These are phyloP conservation scores for Forsythia suspensa DNA, from an alignment of 257 asterid species.

Conservation along the genomic window DNA sequence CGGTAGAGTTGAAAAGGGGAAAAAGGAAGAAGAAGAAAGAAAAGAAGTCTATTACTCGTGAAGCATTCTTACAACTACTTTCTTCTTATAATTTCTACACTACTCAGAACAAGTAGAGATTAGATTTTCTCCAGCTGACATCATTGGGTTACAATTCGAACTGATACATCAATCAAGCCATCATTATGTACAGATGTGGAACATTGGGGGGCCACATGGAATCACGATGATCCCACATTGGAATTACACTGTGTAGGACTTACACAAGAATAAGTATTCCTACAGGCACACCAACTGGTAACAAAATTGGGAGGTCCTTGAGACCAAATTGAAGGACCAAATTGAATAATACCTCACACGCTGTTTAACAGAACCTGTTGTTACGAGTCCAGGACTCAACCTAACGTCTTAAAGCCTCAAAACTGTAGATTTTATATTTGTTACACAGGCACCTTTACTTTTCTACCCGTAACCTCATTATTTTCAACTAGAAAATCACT, in stretches of 20 bases:
- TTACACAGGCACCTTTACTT: not conserved
- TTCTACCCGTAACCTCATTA: not conserved
- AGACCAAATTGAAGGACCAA: not conserved
- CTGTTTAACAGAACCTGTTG: not conserved
- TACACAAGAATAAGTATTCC: not conserved
- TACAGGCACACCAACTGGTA: not conserved
- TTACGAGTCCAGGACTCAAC: not conserved
- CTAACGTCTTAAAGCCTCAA: too few relatives aligned
- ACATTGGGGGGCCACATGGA: not conserved
- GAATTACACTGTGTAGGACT: not conserved
- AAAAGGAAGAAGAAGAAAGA: not conserved
- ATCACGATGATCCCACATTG: not conserved
- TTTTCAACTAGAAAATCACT: not conserved
- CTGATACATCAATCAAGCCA: conserved; percentile 7
- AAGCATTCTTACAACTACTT: not conserved
- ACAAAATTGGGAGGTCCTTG: not conserved
- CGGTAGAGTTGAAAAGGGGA: not conserved
- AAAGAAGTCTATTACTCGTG: not conserved
- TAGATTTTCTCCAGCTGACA: not conserved
- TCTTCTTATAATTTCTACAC: not conserved
- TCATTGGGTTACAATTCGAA: not conserved
- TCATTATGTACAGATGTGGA: not conserved
- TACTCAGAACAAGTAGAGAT: not conserved
- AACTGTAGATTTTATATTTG: not conserved
- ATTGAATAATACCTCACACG: not conserved